Evolutionary conservation across 441 rosid genomes (phyloP), one percentile per base, ranked within the genome.

Genomic region (Eugenia klotzschiana): DNA sequence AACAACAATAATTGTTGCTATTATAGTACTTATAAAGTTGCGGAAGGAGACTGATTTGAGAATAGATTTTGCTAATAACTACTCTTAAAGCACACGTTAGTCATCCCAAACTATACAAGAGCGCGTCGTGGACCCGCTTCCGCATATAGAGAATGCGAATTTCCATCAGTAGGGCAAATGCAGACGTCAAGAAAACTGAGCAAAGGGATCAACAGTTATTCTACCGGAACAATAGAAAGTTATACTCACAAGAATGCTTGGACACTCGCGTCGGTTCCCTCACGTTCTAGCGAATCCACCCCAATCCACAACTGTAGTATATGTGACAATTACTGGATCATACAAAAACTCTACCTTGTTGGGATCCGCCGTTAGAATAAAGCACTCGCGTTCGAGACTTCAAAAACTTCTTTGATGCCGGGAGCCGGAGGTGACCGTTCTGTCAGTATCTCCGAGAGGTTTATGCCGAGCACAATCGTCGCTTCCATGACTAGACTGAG

Each of bases 361-460:
- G 25, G 25, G 77, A 64, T 9, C 33, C n/a, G 46, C 77, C 77
- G 37, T 29, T 29, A 26, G 51, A 74, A 41, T 74, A 40, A 40
- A 12, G 51, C 80, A 46, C 80, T 46, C 46, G 20, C 18, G 13
- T 26, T 64, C 20, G 43, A 33, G 80, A 58, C 52, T 55, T 88
- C 91, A 92, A 53, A 86, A 79, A 83, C 93, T 90, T 85, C 92
- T 88, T 57, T 90, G 92, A 87, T 87, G 90, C 15, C 90, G 88
- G 4, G 82, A 84, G 79, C 84, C 83, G 64, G 86, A 46, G 20
- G 86, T 55, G 82, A 82, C 18, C 6, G 33, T 41, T 3, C 51
- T 81, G 80, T 88, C 89, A 51, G 16, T 20, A 41, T 88, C 89
- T 81, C 88, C 56, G 43, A 84, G 86, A 4, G 85, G 86, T 80